Base-by-base conservation (phyloP, 2,329 filamentous ascomycete species). In the Cordyceps cicadae region DNA sequence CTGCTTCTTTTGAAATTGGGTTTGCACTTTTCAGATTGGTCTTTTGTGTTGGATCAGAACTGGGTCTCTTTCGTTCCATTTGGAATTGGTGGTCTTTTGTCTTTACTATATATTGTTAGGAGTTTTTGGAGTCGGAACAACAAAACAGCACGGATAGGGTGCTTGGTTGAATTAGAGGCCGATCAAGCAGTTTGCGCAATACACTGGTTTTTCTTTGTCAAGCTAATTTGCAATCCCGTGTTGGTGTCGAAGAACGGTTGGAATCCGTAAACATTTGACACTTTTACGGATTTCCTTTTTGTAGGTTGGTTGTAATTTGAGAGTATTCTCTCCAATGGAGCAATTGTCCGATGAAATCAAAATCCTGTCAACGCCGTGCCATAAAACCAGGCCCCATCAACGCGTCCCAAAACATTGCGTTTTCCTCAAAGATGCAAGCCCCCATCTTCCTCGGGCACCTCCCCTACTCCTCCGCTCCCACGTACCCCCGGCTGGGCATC, bases 401-500 rank as follows among this genome's bases (percentile, higher is more conserved):
- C 17, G 6, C 17, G 15, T 15, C 39, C n/a, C n/a, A n/a, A 8
- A n/a, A 43, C 2, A 43, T 2, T 9, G 12, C 46, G 39, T 57
- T 62, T 62, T 59, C 9, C 26, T 77, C 70, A 88, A 51, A 89
- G 71, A 73, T 89, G 84, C 76, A 89, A 76, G 1, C 86, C 86
- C 21, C 79, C 79, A 14, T 77, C 68, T 14, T 69, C 77, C 24
- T 76, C 77, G 5, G 72, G 71, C 14, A 69, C 75, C 26, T 67
- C 7, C 77, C 75, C 72, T 87, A 75, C 65, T 80, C 81, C 66
- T 83, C 79, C 62, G 88, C 68, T 55, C 77, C 77, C 63, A 77
- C 72, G 60, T 82, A 75, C 59, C 51, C 32, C 9, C 21, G 21
- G 32, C n/a, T 5, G 11, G n/a, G 50, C 52, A 67, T 81, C 76